Percentiles rank a stretch among this genome's conserved stretches.
phyloP scores from a whole-genome alignment of 148 eudicot genomes.

The Arctostaphylos glauca region DNA sequence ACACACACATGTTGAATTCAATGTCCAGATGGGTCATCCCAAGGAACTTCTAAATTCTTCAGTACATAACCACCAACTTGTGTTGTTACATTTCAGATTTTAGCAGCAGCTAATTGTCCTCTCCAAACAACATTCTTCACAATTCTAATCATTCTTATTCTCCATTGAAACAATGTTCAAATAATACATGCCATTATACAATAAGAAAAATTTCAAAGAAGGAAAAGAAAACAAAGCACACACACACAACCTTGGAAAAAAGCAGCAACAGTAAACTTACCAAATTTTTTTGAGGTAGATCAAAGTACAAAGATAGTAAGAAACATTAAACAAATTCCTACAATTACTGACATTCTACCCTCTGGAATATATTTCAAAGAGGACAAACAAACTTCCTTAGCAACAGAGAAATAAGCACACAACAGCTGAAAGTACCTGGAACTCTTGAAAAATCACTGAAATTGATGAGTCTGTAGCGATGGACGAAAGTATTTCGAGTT shows the following conservation, averaged over 20 bases:
- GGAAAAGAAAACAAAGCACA: background rate
- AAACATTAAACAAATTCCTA: background rate
- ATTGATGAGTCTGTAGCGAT: constrained; percentile 84
- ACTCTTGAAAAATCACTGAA: constrained; percentile 73
- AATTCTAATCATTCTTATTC: constrained; percentile 9
- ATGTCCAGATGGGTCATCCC: background rate
- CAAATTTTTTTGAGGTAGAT: background rate
- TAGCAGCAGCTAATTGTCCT: background rate
- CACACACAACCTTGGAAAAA: background rate
- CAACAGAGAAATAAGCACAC: background rate
- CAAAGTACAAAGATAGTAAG: background rate
- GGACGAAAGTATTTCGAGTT: constrained; percentile 81
- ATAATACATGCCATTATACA: background rate
- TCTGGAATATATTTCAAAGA: background rate
- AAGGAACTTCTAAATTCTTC: constrained; percentile 2
- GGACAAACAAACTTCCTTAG: background rate
- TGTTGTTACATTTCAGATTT: background rate
- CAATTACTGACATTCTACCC: background rate
- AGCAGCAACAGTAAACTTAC: background rate
- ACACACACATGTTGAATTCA: no score
- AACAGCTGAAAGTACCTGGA: constrained; percentile 56
- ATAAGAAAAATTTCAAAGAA: background rate
- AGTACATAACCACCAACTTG: background rate
- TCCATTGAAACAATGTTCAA: background rate
- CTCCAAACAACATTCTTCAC: background rate